These are phyloP conservation scores for Penicillium griseofulvum DNA, from an alignment of 2,329 filamentous ascomycete genomes.

Conservation along the genomic window DNA sequence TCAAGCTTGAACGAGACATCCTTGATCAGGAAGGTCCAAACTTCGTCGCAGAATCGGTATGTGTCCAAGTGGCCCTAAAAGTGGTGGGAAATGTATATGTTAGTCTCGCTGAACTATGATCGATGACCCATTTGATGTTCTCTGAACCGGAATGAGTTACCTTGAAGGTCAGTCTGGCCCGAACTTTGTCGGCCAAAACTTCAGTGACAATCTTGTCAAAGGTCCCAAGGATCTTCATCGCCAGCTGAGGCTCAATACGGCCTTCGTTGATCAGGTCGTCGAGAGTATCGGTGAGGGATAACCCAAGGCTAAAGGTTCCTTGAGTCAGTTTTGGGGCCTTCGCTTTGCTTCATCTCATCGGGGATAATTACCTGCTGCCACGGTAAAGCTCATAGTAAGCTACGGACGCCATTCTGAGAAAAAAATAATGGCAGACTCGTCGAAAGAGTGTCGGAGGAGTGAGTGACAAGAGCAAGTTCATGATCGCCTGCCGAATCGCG, in stretches of 20 bases:
- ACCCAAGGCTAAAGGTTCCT: slow-evolving; percentile 68
- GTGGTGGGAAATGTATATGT: slow-evolving; percentile 8
- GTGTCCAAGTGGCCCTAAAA: slow-evolving; percentile 88
- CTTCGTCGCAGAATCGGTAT: slow-evolving; percentile 98
- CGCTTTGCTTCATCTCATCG: neutral
- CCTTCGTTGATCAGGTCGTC: slow-evolving; percentile 93
- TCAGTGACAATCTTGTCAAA: slow-evolving; percentile 94
- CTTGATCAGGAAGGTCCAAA: slow-evolving; percentile 99
- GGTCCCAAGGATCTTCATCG: slow-evolving; percentile 95
- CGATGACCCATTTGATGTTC: neutral
- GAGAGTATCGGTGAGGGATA: slow-evolving; percentile 91
- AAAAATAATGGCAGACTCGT: neutral
- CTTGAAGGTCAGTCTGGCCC: slow-evolving; percentile 90
- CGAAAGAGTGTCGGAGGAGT: slow-evolving; percentile 6
- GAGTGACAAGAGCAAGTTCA: slow-evolving; percentile 17
- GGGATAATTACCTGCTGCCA: slow-evolving; percentile 76
- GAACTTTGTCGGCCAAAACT: slow-evolving; percentile 87
- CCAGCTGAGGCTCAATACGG: slow-evolving; percentile 94
- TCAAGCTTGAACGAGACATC: slow-evolving; percentile 99
- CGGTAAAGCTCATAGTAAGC: slow-evolving; percentile 93
- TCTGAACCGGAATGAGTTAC: slow-evolving; percentile 49
- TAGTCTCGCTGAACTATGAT: slow-evolving; percentile 9
- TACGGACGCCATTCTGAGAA: slow-evolving; percentile 48
- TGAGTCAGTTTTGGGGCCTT: slow-evolving; percentile 13
- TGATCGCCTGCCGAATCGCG: slow-evolving; percentile 7